phyloP scores from a whole-genome alignment of 371 early-diverging fungal genomes.

The Syncephalastrum sp. region DNA sequence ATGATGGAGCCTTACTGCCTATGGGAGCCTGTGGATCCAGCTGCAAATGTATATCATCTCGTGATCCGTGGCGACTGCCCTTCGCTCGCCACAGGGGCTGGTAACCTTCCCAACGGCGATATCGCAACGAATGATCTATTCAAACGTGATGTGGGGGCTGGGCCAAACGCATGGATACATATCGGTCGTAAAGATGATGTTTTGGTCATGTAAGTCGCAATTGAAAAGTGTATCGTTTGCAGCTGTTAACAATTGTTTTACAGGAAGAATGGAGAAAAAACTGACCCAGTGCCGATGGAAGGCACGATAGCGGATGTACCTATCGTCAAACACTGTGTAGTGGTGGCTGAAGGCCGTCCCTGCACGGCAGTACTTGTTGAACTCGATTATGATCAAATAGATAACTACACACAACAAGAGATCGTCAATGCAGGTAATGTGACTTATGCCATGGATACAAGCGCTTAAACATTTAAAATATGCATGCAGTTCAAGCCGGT shows the following conservation, averaged over 20 bases:
- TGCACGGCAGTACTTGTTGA: conserved; percentile 27
- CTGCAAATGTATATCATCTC: conserved; percentile 3
- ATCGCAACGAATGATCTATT: conserved; percentile 30
- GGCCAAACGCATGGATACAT: conserved; percentile 9
- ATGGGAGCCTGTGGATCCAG: conserved; percentile 1
- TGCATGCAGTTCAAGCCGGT: conserved; percentile 13
- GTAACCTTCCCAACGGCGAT: conserved; percentile 22
- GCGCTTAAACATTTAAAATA: too few relatives aligned
- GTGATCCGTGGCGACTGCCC: conserved; percentile 9
- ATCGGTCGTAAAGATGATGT: conserved; percentile 31
- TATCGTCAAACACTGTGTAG: conserved; percentile 19
- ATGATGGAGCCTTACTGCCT: not conserved
- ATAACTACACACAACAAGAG: conserved; percentile 7
- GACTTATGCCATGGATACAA: too few relatives aligned
- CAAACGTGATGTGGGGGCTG: conserved; percentile 1
- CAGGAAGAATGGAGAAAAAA: conserved; percentile 39
- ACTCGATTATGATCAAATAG: conserved; percentile 12
- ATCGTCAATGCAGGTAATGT: conserved; percentile 11
- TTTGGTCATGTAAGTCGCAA: conserved; percentile 15
- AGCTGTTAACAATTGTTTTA: not conserved
- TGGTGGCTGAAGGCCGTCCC: conserved; percentile 23
- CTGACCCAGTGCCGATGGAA: conserved; percentile 36
- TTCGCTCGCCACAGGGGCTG: conserved; percentile 10
- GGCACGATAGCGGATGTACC: conserved; percentile 10
- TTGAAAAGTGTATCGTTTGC: not conserved